phyloP scores from a whole-genome alignment of 192 early-diverging fungal species.

The Helicostylum pulchrum region DNA sequence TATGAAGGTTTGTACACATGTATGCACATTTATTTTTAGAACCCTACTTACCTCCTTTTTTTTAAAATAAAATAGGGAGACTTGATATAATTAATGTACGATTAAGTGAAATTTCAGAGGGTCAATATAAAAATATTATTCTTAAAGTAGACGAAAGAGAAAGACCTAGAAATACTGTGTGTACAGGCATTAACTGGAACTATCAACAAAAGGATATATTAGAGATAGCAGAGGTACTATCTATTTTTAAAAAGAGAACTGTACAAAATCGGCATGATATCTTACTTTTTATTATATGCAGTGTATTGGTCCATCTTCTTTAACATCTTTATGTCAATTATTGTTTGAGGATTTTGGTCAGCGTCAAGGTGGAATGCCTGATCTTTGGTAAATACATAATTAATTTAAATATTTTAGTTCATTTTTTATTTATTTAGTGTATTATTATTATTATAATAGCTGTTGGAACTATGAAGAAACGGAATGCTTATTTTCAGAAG shows the following conservation, averaged over 20 bases:
- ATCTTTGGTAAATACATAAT: constrained; percentile 49
- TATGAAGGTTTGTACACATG: constrained; percentile 39
- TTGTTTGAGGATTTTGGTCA: constrained; percentile 62
- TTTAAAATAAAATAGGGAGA: constrained; percentile 28
- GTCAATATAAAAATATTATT: constrained; percentile 33
- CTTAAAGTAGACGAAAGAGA: constrained; percentile 39
- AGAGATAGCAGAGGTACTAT: constrained; percentile 48
- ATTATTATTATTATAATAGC: constrained; percentile 21
- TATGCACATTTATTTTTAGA: not conserved
- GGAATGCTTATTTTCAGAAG: constrained; percentile 60
- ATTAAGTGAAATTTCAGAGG: constrained; percentile 32
- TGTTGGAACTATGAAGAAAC: constrained; percentile 60
- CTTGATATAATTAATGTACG: constrained; percentile 37
- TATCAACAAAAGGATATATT: constrained; percentile 40
- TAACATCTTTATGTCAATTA: constrained; percentile 56
- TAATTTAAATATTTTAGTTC: not conserved
- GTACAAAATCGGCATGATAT: not conserved
- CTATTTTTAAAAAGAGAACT: too few relatives aligned
- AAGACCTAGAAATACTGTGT: constrained; percentile 37
- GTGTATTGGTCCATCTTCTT: constrained; percentile 53
- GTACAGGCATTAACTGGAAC: constrained; percentile 51
- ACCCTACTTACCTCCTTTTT: constrained; percentile 7
- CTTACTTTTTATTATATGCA: constrained; percentile 20
- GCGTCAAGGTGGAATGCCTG: constrained; percentile 65
- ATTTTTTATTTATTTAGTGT: not conserved